Percentiles rank a stretch among this genome's conserved stretches.
Conservation (phyloP, 306 rosid species). For the Glycine latifolia region DNA sequence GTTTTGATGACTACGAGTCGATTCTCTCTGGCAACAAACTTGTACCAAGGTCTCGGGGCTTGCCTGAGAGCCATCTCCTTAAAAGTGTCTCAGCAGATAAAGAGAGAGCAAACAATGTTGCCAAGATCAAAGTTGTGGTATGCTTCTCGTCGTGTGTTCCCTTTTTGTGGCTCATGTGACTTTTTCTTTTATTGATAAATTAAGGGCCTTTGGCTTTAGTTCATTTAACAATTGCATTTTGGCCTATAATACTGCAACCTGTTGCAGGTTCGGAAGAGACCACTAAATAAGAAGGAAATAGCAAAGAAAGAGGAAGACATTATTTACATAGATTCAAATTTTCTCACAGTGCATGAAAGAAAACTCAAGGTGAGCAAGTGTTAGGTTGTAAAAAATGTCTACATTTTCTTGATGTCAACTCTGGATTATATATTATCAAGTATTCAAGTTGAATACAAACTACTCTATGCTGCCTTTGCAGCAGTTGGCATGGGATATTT, state of each 20-base stretch:
- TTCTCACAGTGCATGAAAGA: conserved; percentile 84
- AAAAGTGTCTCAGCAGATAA: conserved; percentile 71
- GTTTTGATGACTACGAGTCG: conserved; percentile 62
- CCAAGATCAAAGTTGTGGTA: conserved; percentile 92
- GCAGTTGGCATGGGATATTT: conserved; percentile 24
- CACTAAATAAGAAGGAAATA: conserved; percentile 76
- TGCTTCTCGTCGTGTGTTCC: conserved; percentile 36
- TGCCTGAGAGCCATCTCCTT: conserved; percentile 62
- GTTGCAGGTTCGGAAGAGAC: conserved; percentile 89
- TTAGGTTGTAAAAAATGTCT: conserved; percentile 14
- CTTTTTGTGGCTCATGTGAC: neutral
- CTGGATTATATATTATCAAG: conserved; percentile 17
- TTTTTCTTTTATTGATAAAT: conserved; percentile 13
- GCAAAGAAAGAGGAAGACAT: conserved; percentile 85
- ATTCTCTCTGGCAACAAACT: conserved; percentile 52
- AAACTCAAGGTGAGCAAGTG: conserved; percentile 72
- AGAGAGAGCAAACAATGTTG: conserved; percentile 78
- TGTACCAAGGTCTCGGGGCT: conserved; percentile 57
- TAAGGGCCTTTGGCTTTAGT: conserved; percentile 21
- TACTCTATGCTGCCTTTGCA: conserved; percentile 28
- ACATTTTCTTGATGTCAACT: conserved; percentile 28
- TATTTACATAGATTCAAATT: conserved; percentile 70
- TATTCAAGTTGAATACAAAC: neutral
- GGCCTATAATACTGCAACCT: conserved; percentile 1
- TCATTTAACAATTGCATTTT: conserved; percentile 37